Evolutionary conservation across 495 filamentous ascomycete species (phyloP), one percentile per base, ranked within the genome.

Genomic region (Rostrohypoxylon terebratum): DNA sequence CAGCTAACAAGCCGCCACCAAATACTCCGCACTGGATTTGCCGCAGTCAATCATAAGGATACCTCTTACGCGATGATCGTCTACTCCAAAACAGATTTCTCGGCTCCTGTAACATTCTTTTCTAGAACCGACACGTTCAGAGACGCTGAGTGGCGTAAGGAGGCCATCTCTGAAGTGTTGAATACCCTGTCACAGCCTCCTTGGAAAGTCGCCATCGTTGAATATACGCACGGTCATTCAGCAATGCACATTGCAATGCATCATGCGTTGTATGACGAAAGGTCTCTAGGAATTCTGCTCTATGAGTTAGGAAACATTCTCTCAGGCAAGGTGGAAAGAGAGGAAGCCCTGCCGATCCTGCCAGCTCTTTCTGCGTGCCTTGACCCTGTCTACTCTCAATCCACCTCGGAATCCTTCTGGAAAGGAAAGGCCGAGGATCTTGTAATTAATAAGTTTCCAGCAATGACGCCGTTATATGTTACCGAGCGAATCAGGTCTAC

Each of bases 241-340:
- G 68, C 88, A 83, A 69, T 83, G 77, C 81, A 84, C 33, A 68
- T 85, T 11, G 79, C 77, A 0, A 82, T 86, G 4, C 89, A 93
- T 59, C 93, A 97, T 79, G 91, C 91, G 2, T 80, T 97, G 0
- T 96, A 94, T 69, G 93, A 97, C 81, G 93, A 91, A 0, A 83
- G 87, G 36, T 90, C 91, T 14, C 79, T 97, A 4, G 81, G 85
- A 14, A 54, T 80, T 1, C 83, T 94, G 3, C 81, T 94, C 2
- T 71, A 81, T 1, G 88, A 91, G 66, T 77, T 94, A 28, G 69
- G 75, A 4, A 71, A 69, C 4, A 14, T 63, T 1, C 11, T 81
- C 0, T 25, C 34, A 3, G 72, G 69, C 4, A 9, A 18, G 2
- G 8, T 23, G 5, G 8, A 72, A 2, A 1, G 42, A 0, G 47